Evolutionary conservation across 2,329 filamentous ascomycete species (phyloP).

Genomic region (Trichoderma oligosporum): DNA sequence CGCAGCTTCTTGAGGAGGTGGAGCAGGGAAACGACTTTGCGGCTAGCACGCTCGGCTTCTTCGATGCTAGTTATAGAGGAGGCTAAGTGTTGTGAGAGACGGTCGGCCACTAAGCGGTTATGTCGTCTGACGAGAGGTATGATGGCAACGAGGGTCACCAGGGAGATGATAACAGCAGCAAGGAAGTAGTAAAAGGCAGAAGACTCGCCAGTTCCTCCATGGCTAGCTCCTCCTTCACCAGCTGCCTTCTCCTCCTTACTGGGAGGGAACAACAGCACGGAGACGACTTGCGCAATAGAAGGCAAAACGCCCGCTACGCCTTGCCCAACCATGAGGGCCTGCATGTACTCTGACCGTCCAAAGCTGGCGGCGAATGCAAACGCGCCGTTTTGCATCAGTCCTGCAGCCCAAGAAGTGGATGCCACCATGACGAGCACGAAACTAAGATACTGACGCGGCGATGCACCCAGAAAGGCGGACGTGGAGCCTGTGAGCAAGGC

Average conservation of each 20-base stretch:
- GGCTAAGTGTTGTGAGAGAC: conserved; percentile 47
- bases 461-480: conserved; percentile 57
- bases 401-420: conserved; percentile 72
- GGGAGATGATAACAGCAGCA: conserved; percentile 75
- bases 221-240: conserved; percentile 26
- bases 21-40: conserved; percentile 53
- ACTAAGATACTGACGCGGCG: conserved; percentile 65
- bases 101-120: conserved; percentile 48
- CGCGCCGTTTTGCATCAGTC: conserved; percentile 86
- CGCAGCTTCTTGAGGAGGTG: conserved; percentile 72
- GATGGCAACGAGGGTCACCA: conserved; percentile 67
- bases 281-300: conserved; percentile 78
- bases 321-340: conserved; percentile 94
- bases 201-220: conserved; percentile 36
- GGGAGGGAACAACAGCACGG: conserved; percentile 61
- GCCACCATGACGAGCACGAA: conserved; percentile 83
- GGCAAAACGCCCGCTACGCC: conserved; percentile 88
- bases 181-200: conserved; percentile 90
- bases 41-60: conserved; percentile 50
- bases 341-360: conserved; percentile 81
- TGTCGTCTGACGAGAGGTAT: conserved; percentile 65
- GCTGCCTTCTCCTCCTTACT: conserved; percentile 28
- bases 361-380: conserved; percentile 90
- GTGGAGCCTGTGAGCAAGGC: conserved; percentile 77
- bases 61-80: conserved; percentile 50